Base-by-base conservation (phyloP, 306 rosid genomes). In the Notholithocarpus densiflorus region DNA sequence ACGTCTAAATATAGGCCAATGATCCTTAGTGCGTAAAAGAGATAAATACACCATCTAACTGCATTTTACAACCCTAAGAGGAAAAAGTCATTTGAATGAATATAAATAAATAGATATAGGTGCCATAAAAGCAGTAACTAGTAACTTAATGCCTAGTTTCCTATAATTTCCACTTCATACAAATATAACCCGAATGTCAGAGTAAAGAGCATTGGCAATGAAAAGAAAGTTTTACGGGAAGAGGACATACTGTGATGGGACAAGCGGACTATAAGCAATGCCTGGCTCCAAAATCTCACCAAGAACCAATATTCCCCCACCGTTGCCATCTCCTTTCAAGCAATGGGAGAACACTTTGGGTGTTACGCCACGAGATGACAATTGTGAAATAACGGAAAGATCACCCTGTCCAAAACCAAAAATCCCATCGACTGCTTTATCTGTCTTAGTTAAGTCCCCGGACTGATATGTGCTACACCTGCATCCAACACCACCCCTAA, bases 241-340 rank as follows among this genome's bases (percentile, higher is more conserved):
- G 84, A 85, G 88, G 81, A 80, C 98, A 73, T 95, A 95, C 98
- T 92, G 98, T 21, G 94, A 92, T 21, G 97, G 97, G 71, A 91
- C 96, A 75, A 95, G 98, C 14, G 98, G 98, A 84, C 92, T 92
- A 82, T 92, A 95, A 73, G 87, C 97, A 81, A 95, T 91, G 87
- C 80, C 85, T 76, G 98, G 97, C 90, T 92, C 98, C 92, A 91
- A 74, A 84, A 95, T 93, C 89, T 95, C 97, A 74, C 98, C 98
- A 85, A 95, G 98, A 91, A 95, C 98, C 80, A 92, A 86, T 75
- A 95, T 89, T 62, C 98, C 98, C 56, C 98, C 98, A 74, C 98
- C 98, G 83, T 83, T 84, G 55, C 88, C 94, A 54, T 89, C 98
- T 83, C 98, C 98, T 85, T 89, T 95, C 75, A 95, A 81, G 79